phyloP scores from a whole-genome alignment of 2,329 filamentous ascomycete species.

The Colletotrichum falcatum region DNA sequence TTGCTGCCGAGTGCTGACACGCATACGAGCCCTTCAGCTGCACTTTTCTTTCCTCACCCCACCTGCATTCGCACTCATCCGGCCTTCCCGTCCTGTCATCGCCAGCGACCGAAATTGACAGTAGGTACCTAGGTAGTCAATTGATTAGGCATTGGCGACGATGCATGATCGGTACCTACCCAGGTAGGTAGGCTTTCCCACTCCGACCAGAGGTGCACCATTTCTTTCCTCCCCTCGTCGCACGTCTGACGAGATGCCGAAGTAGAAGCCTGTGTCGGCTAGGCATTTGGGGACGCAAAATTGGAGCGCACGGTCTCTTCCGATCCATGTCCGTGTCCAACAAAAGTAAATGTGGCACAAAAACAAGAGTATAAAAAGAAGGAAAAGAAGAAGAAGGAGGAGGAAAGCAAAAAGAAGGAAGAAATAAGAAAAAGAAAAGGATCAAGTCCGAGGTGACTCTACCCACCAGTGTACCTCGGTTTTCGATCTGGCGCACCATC shows the following conservation, averaged over 20 bases:
- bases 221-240: neutral
- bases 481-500: neutral
- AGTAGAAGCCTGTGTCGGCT: neutral
- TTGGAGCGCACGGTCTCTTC: neutral
- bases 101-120: neutral
- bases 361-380: neutral
- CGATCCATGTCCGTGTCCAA: neutral
- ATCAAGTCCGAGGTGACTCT: neutral
- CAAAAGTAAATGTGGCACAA: neutral
- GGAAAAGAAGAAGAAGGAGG: neutral
- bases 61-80: neutral
- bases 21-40: conserved; percentile 4
- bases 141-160: neutral
- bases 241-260: neutral
- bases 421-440: neutral
- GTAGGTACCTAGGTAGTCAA: no score
- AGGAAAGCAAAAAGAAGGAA: neutral
- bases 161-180: no score
- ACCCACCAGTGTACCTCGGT: neutral
- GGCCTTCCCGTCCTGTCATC: neutral
- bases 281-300: neutral
- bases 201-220: neutral
- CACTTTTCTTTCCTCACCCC: neutral
- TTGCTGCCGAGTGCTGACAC: neutral
- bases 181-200: no score